Percentiles rank a stretch among this genome's conserved stretches.
Conservation (phyloP, 1,284 basidiomycete species). For the Cronartium quercuum region DNA sequence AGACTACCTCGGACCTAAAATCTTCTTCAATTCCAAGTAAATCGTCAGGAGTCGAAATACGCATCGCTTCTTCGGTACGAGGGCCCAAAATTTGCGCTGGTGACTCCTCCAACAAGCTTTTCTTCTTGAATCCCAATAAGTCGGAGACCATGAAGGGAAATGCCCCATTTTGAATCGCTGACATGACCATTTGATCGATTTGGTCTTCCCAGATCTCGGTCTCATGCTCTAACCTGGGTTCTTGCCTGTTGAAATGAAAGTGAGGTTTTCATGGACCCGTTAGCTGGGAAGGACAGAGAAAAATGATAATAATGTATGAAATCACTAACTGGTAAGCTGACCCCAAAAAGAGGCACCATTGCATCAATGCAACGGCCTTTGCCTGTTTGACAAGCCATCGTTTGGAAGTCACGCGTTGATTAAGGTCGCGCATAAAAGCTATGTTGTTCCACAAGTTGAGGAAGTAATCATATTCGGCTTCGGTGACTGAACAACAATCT, state of each 20-base stretch:
- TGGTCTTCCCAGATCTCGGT: constrained; percentile 68
- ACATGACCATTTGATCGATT: constrained; percentile 69
- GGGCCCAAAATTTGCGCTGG: constrained; percentile 44
- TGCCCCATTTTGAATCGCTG: constrained; percentile 59
- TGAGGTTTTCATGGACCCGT: not conserved
- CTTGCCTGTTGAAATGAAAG: constrained; percentile 66
- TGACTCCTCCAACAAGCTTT: constrained; percentile 41
- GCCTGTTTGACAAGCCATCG: constrained; percentile 37
- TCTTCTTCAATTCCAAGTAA: constrained; percentile 56
- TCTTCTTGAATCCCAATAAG: constrained; percentile 49
- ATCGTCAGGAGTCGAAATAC: constrained; percentile 28
- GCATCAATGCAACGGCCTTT: constrained; percentile 37
- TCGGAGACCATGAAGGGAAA: constrained; percentile 63
- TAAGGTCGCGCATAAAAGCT: constrained; percentile 24
- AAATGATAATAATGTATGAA: not conserved
- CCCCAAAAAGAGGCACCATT: constrained; percentile 37
- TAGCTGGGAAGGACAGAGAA: not conserved
- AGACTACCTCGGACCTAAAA: constrained; percentile 61
- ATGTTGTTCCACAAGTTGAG: constrained; percentile 25
- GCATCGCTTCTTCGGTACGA: constrained; percentile 41
- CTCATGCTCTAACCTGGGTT: constrained; percentile 55
- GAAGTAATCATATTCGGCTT: constrained; percentile 18
- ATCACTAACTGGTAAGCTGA: constrained; percentile 38
- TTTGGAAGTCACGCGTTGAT: constrained; percentile 16
- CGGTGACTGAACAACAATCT: constrained; percentile 21